Evolutionary conservation across 805 yeast genomes (phyloP).

Genomic region (Candida germanica): DNA sequence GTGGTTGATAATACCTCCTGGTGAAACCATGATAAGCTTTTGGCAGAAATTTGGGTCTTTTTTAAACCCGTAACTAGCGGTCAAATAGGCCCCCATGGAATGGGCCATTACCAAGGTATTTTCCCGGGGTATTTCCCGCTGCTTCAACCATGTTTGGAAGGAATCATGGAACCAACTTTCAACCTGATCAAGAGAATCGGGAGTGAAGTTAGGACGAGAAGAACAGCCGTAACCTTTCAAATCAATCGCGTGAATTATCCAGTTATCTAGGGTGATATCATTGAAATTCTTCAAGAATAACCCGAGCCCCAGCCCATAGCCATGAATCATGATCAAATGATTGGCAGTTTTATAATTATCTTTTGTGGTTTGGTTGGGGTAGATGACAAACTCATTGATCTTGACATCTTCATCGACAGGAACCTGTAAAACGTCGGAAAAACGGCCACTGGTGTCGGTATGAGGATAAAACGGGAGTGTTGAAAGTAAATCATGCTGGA

Average conservation of each 20-base stretch:
- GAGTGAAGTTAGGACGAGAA: conserved; percentile 60
- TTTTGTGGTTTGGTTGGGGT: conserved; percentile 24
- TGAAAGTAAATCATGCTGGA: conserved; percentile 46
- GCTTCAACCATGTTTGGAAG: conserved; percentile 57
- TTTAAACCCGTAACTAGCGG: conserved; percentile 62
- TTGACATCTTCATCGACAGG: conserved; percentile 22
- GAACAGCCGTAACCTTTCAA: conserved; percentile 89
- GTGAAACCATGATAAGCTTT: conserved; percentile 77
- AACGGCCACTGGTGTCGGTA: conserved; percentile 25
- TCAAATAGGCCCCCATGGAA: conserved; percentile 88
- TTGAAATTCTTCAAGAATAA: conserved; percentile 39
- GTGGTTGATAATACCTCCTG: conserved; percentile 76
- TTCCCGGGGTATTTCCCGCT: conserved; percentile 35
- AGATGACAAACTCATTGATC: conserved; percentile 42
- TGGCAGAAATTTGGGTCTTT: conserved; percentile 56
- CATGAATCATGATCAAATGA: conserved; percentile 44
- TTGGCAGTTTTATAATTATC: conserved; percentile 20
- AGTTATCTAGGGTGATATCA: conserved; percentile 35
- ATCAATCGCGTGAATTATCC: conserved; percentile 85
- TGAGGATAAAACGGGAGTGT: conserved; percentile 47
- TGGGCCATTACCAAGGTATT: conserved; percentile 72
- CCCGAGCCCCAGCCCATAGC: conserved; percentile 46
- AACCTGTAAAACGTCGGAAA: conserved; percentile 31
- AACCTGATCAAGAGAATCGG: conserved; percentile 45
- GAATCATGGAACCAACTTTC: conserved; percentile 67